Evolutionary conservation across 768 basidiomycete genomes (phyloP).

Genomic region (Leccinum ochraceum): DNA sequence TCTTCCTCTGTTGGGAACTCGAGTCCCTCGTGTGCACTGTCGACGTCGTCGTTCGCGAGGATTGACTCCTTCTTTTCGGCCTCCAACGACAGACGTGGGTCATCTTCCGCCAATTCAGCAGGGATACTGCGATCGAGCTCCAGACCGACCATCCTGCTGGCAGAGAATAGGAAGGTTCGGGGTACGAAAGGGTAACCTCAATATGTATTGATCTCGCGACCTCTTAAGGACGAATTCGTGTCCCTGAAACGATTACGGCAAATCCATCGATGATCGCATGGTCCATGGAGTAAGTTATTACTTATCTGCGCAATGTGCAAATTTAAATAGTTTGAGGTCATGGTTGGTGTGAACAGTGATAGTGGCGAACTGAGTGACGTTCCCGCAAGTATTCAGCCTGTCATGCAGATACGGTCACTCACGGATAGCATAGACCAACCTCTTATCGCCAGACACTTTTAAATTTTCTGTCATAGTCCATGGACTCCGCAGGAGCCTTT

Average conservation of each 20-base stretch:
- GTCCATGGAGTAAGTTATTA: background rate
- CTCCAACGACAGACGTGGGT: conserved; percentile 1
- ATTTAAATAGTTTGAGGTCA: background rate
- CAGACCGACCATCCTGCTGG: conserved; percentile 12
- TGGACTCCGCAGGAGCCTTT: background rate
- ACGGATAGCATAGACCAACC: background rate
- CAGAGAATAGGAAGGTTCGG: background rate
- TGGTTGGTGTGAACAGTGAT: background rate
- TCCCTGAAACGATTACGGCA: background rate
- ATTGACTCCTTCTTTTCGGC: conserved; percentile 26
- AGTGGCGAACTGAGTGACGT: background rate
- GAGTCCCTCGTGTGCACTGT: conserved; percentile 50
- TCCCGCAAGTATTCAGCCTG: background rate
- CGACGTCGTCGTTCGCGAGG: conserved; percentile 22
- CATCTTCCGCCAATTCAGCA: conserved; percentile 17
- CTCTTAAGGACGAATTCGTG: conserved; percentile 13
- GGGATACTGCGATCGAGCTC: conserved; percentile 12
- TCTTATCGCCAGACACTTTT: background rate
- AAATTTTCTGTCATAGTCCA: background rate
- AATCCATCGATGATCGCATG: background rate
- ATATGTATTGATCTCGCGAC: background rate
- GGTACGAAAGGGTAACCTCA: background rate
- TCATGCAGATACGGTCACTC: background rate
- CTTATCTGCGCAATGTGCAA: background rate
- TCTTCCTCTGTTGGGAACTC: conserved; percentile 69